These are phyloP conservation scores for Grammothele lineata DNA, from an alignment of 768 basidiomycete genomes.

Conservation along the genomic window DNA sequence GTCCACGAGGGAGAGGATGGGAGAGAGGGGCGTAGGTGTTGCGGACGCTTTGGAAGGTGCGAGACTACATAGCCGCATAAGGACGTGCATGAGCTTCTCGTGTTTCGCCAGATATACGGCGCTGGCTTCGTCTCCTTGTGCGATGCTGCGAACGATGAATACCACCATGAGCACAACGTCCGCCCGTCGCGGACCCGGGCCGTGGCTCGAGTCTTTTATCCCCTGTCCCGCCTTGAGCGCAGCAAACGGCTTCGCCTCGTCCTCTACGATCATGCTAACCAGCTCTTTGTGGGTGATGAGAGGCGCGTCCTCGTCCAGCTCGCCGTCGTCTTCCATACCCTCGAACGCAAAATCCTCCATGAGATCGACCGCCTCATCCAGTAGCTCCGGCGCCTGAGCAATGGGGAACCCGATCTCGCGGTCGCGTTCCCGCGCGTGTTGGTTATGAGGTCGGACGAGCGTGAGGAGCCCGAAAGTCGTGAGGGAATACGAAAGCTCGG, in stretches of 20 bases:
- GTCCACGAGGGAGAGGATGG: slow-evolving; percentile 66
- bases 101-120: slow-evolving; percentile 57
- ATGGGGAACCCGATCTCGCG: slow-evolving; percentile 65
- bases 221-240: slow-evolving; percentile 46
- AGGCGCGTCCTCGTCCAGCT: slow-evolving; percentile 17
- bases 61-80: slow-evolving; percentile 69
- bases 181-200: slow-evolving; percentile 62
- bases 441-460: slow-evolving; percentile 63
- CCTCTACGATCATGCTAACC: slow-evolving; percentile 52
- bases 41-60: slow-evolving; percentile 25
- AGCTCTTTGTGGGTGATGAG: slow-evolving; percentile 67
- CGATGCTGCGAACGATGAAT: slow-evolving; percentile 85
- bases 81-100: slow-evolving; percentile 55
- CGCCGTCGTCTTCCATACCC: slow-evolving; percentile 37
- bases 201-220: slow-evolving; percentile 42
- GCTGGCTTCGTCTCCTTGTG: slow-evolving; percentile 68
- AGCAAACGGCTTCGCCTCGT: slow-evolving; percentile 57
- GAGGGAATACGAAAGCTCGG: slow-evolving; percentile 86
- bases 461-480: slow-evolving; percentile 83
- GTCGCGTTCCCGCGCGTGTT: slow-evolving; percentile 32
- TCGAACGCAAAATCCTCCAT: slow-evolving; percentile 79
- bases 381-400: slow-evolving; percentile 68
- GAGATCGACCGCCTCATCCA: slow-evolving; percentile 85
- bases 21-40: slow-evolving; percentile 39
- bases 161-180: slow-evolving; percentile 65